These are phyloP conservation scores for Biscogniauxia mediterranea DNA, from an alignment of 2,329 filamentous ascomycete genomes.

Conservation along the genomic window DNA sequence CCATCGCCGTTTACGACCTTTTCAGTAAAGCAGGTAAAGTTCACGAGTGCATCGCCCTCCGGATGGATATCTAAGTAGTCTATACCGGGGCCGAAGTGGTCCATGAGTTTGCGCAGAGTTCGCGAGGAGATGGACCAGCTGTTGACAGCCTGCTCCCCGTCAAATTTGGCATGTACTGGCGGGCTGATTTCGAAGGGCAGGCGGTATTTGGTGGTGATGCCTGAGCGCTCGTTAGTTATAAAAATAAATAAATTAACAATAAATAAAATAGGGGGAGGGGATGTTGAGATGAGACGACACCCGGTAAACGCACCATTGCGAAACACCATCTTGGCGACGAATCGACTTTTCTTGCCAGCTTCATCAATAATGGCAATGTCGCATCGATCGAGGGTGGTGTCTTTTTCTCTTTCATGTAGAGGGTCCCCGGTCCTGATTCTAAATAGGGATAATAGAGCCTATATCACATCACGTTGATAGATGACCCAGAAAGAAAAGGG, in stretches of 20 bases:
- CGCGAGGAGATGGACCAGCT: constrained; percentile 71
- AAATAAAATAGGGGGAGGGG: neutral
- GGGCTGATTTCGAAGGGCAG: constrained; percentile 71
- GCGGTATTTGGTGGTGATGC: constrained; percentile 73
- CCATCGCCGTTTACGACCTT: constrained; percentile 70
- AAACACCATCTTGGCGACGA: constrained; percentile 72
- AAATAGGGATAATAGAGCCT: constrained; percentile 72
- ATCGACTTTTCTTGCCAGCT: constrained; percentile 67
- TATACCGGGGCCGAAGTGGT: constrained; percentile 77
- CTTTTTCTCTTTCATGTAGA: constrained; percentile 57
- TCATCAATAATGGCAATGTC: constrained; percentile 73
- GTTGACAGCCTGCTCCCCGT: constrained; percentile 62
- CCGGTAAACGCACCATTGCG: constrained; percentile 56
- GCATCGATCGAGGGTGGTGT: constrained; percentile 70
- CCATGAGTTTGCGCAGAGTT: constrained; percentile 71
- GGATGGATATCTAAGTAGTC: constrained; percentile 79
- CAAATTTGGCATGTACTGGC: constrained; percentile 76
- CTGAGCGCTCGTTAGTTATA: constrained; percentile 36
- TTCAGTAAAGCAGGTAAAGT: constrained; percentile 80
- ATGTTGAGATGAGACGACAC: neutral
- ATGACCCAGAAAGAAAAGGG: neutral
- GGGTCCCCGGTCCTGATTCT: constrained; percentile 63
- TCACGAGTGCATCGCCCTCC: constrained; percentile 67
- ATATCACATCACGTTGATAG: constrained; percentile 3
- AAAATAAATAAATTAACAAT: too few species aligned